Conservation (phyloP, 2,329 filamentous ascomycete genomes). For the Leptographium procerum region DNA sequence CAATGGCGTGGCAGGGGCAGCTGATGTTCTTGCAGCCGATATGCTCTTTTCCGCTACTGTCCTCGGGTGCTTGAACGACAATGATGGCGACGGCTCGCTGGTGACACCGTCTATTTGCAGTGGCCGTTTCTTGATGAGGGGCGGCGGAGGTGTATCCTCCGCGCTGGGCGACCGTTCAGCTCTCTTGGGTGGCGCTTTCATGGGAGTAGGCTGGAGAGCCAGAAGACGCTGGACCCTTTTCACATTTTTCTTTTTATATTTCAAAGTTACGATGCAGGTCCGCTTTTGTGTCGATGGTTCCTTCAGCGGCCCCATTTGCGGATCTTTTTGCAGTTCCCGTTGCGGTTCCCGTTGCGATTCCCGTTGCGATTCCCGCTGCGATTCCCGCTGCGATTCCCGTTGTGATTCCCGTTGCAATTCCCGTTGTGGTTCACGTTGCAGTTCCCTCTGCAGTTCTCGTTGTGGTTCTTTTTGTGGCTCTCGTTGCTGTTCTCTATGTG, state of each 20-base stretch:
- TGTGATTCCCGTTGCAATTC: background rate
- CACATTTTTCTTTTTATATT: conserved; percentile 34
- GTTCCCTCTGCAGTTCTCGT: background rate
- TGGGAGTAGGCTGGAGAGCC: conserved; percentile 29
- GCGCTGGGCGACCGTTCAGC: conserved; percentile 29
- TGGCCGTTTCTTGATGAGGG: conserved; percentile 38
- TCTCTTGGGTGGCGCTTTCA: conserved; percentile 22
- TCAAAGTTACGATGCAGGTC: conserved; percentile 31
- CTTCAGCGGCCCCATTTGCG: background rate
- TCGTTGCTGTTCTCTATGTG: background rate
- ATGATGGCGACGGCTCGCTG: conserved; percentile 14
- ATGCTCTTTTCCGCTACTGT: conserved; percentile 28
- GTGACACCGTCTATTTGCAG: conserved; percentile 20
- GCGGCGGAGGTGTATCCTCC: conserved; percentile 26
- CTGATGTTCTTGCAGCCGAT: conserved; percentile 15
- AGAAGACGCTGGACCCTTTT: conserved; percentile 36
- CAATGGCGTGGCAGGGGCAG: conserved; percentile 38
- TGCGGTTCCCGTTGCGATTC: background rate
- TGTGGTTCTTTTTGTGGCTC: background rate
- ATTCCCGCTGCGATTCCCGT: background rate
- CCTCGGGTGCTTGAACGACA: conserved; percentile 20
- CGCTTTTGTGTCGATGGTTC: background rate
- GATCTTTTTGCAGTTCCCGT: background rate
- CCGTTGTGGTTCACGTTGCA: background rate
- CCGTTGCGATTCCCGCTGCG: conserved; percentile 7